Evolutionary conservation across 73 alveolate genomes (phyloP).

Genomic region (Uronychia binucleata): DNA sequence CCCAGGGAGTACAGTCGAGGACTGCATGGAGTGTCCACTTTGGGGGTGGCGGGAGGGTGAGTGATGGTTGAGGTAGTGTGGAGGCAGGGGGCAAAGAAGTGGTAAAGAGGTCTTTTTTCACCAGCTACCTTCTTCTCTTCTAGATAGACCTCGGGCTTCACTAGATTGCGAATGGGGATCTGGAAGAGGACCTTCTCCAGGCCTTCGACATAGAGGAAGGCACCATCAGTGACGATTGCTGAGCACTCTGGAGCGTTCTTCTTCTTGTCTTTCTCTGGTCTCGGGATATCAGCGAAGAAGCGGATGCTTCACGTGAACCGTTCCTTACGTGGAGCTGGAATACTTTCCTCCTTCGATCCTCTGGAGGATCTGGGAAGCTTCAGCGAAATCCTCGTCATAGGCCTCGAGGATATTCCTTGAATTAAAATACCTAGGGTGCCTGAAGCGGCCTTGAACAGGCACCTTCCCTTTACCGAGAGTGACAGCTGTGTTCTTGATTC

Average conservation of each 20-base stretch:
- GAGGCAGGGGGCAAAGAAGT: background rate
- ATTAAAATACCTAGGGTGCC: constrained; percentile 89
- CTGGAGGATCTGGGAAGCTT: constrained; percentile 67
- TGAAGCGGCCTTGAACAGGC: constrained; percentile 80
- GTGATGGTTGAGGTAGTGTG: too few relatives aligned
- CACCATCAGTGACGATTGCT: background rate
- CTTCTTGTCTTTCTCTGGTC: background rate
- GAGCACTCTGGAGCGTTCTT: background rate
- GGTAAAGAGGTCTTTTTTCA: background rate
- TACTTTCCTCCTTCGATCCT: background rate
- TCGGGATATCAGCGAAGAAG: constrained; percentile 1
- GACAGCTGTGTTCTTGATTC: constrained; percentile 78
- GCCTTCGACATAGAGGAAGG: background rate
- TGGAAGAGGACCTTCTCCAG: background rate
- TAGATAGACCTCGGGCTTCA: background rate
- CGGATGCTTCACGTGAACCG: background rate
- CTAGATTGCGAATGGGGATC: background rate
- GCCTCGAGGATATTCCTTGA: constrained; percentile 74
- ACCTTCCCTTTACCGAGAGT: constrained; percentile 74
- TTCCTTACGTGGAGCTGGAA: background rate
- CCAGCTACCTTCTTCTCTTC: background rate
- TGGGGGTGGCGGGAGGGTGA: too few relatives aligned
- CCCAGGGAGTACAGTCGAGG: too few relatives aligned
- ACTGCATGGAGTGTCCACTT: too few relatives aligned
- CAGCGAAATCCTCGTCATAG: constrained; percentile 84